phyloP scores from a whole-genome alignment of 805 yeast genomes.

The Cyberlindnera maritima region DNA sequence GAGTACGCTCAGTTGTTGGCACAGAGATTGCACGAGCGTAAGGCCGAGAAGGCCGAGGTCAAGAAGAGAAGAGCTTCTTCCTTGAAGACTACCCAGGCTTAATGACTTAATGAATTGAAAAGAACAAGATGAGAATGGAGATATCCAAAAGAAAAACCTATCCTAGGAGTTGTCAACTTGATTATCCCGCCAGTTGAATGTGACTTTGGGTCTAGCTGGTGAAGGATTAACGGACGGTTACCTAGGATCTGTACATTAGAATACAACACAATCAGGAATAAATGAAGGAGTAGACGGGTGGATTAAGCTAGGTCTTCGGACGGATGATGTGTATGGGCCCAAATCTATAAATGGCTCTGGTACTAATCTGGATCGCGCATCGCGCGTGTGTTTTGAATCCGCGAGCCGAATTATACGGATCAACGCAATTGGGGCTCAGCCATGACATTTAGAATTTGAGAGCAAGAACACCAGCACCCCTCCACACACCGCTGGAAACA shows the following conservation, averaged over 20 bases:
- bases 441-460: too few species aligned
- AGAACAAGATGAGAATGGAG: constrained; percentile 60
- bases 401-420: too few species aligned
- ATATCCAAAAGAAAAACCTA: background rate
- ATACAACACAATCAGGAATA: constrained; percentile 1
- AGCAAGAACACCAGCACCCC: too few species aligned
- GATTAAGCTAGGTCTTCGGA: too few species aligned
- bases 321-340: too few species aligned
- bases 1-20: constrained; percentile 99
- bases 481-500: background rate
- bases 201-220: background rate
- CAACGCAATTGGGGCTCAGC: too few species aligned
- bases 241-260: constrained; percentile 7
- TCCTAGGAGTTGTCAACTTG: background rate
- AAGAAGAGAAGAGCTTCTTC: constrained; percentile 99
- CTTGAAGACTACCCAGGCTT: constrained; percentile 48
- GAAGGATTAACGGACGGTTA: constrained; percentile 49
- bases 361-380: too few species aligned
- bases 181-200: background rate
- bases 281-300: too few species aligned
- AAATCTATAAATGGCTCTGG: too few species aligned
- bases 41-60: constrained; percentile 97
- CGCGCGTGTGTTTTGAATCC: too few species aligned
- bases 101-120: constrained; percentile 41
- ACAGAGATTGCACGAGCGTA: constrained; percentile 96